Conservation (phyloP, 1,284 basidiomycete genomes). For the Mycosarcoma mackinlayi region DNA sequence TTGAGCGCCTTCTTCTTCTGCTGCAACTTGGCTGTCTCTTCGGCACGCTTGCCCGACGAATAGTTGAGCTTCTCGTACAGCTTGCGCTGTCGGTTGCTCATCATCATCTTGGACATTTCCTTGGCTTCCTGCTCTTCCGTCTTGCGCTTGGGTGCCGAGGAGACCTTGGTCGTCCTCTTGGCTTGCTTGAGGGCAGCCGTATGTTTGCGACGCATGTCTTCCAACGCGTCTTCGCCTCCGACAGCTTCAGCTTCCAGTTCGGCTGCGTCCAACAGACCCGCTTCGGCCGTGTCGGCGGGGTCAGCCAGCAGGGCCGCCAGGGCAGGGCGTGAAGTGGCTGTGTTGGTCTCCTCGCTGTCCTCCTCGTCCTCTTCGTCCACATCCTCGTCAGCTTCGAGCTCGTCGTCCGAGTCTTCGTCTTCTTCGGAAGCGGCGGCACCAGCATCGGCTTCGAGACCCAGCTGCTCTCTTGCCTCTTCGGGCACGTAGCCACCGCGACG, state of each 20-base stretch:
- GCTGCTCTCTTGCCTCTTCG: slow-evolving; percentile 69
- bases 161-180: slow-evolving; percentile 50
- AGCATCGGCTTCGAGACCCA: slow-evolving; percentile 72
- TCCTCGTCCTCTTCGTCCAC: slow-evolving; percentile 68
- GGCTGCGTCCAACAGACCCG: slow-evolving; percentile 81
- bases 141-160: slow-evolving; percentile 64
- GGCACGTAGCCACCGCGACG: slow-evolving; percentile 70
- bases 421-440: slow-evolving; percentile 72
- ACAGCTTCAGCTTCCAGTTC: slow-evolving; percentile 93
- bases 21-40: slow-evolving; percentile 72
- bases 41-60: slow-evolving; percentile 80
- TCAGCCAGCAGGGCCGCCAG: slow-evolving; percentile 72
- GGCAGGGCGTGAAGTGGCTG: slow-evolving; percentile 39
- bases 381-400: slow-evolving; percentile 67
- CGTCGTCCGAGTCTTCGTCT: slow-evolving; percentile 55
- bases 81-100: slow-evolving; percentile 96
- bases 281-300: slow-evolving; percentile 74
- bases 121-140: slow-evolving; percentile 77
- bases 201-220: slow-evolving; percentile 73
- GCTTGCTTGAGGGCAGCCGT: slow-evolving; percentile 55
- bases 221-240: slow-evolving; percentile 84
- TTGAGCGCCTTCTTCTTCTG: slow-evolving; percentile 61
- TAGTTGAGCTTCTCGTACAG: slow-evolving; percentile 96
- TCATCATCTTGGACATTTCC: slow-evolving; percentile 91
- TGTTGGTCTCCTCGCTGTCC: slow-evolving; percentile 17